Evolutionary conservation across 1,139 yeast species (phyloP), one percentile per base, ranked within the genome.

Genomic region (Yarrowia galli): DNA sequence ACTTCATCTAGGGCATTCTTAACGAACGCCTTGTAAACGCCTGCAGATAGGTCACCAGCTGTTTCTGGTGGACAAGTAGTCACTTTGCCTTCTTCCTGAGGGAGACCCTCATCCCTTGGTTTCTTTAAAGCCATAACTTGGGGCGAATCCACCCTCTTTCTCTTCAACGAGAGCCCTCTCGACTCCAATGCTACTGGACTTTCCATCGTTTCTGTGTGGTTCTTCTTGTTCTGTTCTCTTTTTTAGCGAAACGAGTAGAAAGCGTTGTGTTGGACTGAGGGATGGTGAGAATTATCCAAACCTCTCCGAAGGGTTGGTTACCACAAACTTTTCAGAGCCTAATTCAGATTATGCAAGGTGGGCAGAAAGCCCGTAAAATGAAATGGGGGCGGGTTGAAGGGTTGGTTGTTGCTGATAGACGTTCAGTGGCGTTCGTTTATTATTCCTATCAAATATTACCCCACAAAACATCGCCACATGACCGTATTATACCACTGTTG

Each of bases 1-100:
- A 89, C 80, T 68, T 89, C 85, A 67, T 87, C 89, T 72, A 91
- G 79, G 45, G 96, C 96, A 69, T 90, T 84, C 72, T 83, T 84
- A 40, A 89, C 87, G 75, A 84, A 86, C 56, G 89, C 82, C 67
- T 83, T 79, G 78, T 87, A 89, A 85, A 89, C 83, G 75, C 85
- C 83, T 68, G 84, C 85, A 48, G 85, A 79, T 73, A 84, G 82
- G 65, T 75, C 74, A 58, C 65, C 58, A 18, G 46, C 58, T 18
- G 49, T 28, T 42, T 66, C 49, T 54, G 32, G 32, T 28, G 54
- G 35, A 43, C 60, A 46, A 67, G 48, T 42, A 43, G 64, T 32
- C 46, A 28, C 20, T 43, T 43, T 43, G 49, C 54, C 54, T 36
- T 36, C 66, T 36, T 61, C 66, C 38, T 61, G 66, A 45, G 60